These are phyloP conservation scores for Diplodia corticola DNA, from an alignment of 2,329 filamentous ascomycete genomes.

Conservation along the genomic window DNA sequence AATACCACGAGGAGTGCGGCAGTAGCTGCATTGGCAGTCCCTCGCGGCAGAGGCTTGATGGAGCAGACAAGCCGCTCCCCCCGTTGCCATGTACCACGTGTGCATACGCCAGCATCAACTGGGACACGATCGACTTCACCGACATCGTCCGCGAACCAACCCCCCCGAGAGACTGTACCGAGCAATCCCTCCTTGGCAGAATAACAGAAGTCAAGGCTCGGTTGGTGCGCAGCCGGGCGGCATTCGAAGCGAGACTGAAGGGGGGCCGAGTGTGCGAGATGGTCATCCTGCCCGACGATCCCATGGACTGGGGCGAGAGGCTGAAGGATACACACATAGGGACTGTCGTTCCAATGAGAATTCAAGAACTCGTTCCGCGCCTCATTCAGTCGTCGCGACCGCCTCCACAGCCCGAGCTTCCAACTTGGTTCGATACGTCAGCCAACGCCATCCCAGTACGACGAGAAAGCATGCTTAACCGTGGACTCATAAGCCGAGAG, in stretches of 20 bases:
- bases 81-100: not conserved
- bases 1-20: not conserved
- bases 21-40: not conserved
- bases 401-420: not conserved
- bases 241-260: not conserved
- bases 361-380: not conserved
- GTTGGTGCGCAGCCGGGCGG: not conserved
- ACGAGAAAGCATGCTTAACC: not conserved
- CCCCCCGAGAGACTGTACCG: not conserved
- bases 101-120: not conserved
- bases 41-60: no score
- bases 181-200: not conserved
- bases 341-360: not conserved
- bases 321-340: not conserved
- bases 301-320: not conserved
- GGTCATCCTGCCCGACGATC: not conserved
- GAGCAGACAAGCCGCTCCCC: no score
- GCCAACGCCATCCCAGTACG: not conserved
- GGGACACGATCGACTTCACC: not conserved
- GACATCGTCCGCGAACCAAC: not conserved
- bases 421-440: not conserved
- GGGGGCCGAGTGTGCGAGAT: not conserved
- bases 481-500: not conserved
- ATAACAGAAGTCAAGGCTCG: not conserved
- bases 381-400: not conserved